Evolutionary conservation across 441 rosid species (phyloP), one percentile per base, ranked within the genome.

Genomic region (Erysimum cheiri): DNA sequence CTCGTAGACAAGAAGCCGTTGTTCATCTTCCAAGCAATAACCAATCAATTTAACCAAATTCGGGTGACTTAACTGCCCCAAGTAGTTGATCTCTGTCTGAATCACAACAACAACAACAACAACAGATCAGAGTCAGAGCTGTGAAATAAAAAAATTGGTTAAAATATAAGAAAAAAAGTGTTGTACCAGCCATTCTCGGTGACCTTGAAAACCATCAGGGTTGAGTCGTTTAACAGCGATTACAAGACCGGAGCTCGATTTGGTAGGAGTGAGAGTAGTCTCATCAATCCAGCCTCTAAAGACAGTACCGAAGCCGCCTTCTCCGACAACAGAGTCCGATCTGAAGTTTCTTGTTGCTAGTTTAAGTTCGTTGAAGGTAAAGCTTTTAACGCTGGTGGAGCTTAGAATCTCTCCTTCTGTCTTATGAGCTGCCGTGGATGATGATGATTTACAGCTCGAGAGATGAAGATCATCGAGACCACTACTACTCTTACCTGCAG

Each of bases 261-360:
- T 92, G 56, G 89, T 49, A 1, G 98, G 87, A 19, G 84, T 43
- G 37, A 83, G 76, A 32, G 97, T 68, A 52, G 85, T 72, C 78
- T 86, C 95, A 78, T 95, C 99, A 14, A 95, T 80, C 96, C 98
- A 95, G 6, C 96, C 99, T 64, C 87, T 95, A 67, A 85, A 95
- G 53, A 95, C 99, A 28, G 81, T 82, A 64, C 98, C 99, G n/a
- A 92, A 95, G 19, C 99, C 99, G 24, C 99, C 99, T 81, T 95
- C 99, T 24, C 99, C 99, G 39, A 95, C 54, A 64, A 95, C 84
- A 75, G 96, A 83, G 73, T 92, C 98, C 0, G 94, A 89, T 17
- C 96, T 88, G 74, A 95, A 95, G 80, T 92, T 92, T 74, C 96
- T 84, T 1, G 99, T 95, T 4, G 99, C 90, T 4, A 83, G 79